phyloP scores from a whole-genome alignment of 352 stramenopile genomes.

The Sclerospora graminicola region DNA sequence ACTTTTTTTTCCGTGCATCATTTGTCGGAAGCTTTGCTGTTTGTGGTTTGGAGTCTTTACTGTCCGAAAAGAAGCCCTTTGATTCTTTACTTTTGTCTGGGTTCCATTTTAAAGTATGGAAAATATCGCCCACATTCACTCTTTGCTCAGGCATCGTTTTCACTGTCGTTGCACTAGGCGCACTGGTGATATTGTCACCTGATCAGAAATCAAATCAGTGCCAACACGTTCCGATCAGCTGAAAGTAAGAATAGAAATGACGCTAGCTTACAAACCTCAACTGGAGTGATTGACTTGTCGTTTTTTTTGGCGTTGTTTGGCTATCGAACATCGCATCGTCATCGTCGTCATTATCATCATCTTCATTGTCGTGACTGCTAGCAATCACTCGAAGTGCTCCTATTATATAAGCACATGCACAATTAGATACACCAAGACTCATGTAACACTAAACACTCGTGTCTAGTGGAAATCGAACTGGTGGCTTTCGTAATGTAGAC shows the following conservation, averaged over 20 bases:
- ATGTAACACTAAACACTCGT: conserved; percentile 1
- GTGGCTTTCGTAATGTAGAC: conserved; percentile 39
- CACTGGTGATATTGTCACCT: conserved; percentile 1
- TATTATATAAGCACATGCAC: conserved; percentile 2
- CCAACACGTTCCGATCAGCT: too few species aligned
- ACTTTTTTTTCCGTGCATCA: neutral
- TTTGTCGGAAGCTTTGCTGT: conserved; percentile 2
- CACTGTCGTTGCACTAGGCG: neutral
- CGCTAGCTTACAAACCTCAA: conserved; percentile 13
- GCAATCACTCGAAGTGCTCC: conserved; percentile 41
- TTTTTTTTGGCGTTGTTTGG: conserved; percentile 7
- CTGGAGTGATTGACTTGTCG: conserved; percentile 9
- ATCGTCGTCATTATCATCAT: conserved; percentile 36
- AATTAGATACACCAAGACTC: neutral
- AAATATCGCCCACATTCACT: conserved; percentile 15
- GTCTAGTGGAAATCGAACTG: conserved; percentile 35
- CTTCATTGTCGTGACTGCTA: conserved; percentile 11
- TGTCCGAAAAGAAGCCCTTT: neutral
- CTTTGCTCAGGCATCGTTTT: conserved; percentile 10
- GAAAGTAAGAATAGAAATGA: neutral
- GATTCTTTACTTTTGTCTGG: conserved; percentile 8
- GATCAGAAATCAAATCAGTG: conserved; percentile 1
- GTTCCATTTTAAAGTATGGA: conserved; percentile 18
- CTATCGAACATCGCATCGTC: conserved; percentile 28
- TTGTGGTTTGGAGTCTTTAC: conserved; percentile 1